Conservation (phyloP, 2,329 filamentous ascomycete genomes). For the Hymenoscyphus scutula region DNA sequence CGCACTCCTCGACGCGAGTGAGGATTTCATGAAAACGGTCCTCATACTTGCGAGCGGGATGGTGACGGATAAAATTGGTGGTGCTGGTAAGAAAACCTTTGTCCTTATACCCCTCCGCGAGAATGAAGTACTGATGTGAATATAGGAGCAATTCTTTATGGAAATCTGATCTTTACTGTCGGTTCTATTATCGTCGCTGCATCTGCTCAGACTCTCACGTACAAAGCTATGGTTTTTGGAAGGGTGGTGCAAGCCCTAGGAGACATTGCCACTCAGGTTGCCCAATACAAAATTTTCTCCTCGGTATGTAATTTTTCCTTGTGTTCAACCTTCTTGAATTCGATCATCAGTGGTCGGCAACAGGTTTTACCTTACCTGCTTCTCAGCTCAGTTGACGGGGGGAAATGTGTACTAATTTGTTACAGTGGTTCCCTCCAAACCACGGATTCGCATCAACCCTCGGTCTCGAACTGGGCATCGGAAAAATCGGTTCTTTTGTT, state of each 20-base stretch:
- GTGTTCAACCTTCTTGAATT: too few species aligned
- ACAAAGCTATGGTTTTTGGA: slow-evolving; percentile 59
- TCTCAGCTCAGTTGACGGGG: too few species aligned
- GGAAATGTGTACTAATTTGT: too few species aligned
- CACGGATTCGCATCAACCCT: slow-evolving; percentile 61
- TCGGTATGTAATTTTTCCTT: slow-evolving; percentile 33
- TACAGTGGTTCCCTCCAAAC: slow-evolving; percentile 56
- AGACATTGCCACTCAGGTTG: slow-evolving; percentile 63
- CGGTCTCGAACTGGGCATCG: slow-evolving; percentile 58
- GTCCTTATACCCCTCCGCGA: not conserved
- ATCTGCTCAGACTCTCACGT: slow-evolving; percentile 54
- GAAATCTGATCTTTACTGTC: slow-evolving; percentile 57
- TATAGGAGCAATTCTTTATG: slow-evolving; percentile 52
- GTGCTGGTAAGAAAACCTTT: slow-evolving; percentile 45
- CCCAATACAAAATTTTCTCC: slow-evolving; percentile 64
- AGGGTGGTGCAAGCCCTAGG: slow-evolving; percentile 55
- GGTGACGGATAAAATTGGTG: slow-evolving; percentile 57
- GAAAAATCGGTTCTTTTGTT: slow-evolving; percentile 59
- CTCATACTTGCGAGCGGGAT: slow-evolving; percentile 54
- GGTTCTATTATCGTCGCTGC: slow-evolving; percentile 59
- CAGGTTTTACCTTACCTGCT: too few species aligned
- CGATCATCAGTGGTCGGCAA: too few species aligned
- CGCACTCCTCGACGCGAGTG: slow-evolving; percentile 56
- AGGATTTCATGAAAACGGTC: slow-evolving; percentile 59
- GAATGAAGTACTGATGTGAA: not conserved